A percentile compares a stretch with the other conserved stretches of the same genome.
Conservation (phyloP, 2,329 filamentous ascomycete species). For the Arthrobotrys iridis region DNA sequence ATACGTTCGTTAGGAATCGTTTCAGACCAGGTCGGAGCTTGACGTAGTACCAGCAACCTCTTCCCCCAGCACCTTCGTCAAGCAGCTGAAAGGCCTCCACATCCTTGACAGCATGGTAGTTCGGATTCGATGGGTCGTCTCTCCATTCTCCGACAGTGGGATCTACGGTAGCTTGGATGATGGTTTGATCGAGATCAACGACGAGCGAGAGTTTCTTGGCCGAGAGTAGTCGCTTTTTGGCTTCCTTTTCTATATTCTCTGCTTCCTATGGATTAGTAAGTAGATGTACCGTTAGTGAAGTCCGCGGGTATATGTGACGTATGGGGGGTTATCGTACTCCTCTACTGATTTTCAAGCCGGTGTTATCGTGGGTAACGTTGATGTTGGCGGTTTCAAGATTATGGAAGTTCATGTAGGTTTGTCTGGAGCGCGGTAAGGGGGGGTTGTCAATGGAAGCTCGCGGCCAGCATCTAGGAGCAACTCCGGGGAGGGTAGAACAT, state of each 20-base stretch:
- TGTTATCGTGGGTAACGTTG: conserved; percentile 94
- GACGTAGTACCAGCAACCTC: conserved; percentile 95
- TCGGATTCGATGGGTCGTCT: conserved; percentile 84
- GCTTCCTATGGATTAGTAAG: conserved; percentile 69
- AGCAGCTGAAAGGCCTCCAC: conserved; percentile 87
- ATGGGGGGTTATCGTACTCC: conserved; percentile 60
- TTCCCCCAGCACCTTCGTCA: conserved; percentile 80
- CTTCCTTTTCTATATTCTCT: conserved; percentile 81
- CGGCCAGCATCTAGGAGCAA: neutral
- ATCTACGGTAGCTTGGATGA: conserved; percentile 97
- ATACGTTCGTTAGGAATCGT: conserved; percentile 80
- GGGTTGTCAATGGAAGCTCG: conserved; percentile 1
- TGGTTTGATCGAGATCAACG: conserved; percentile 96
- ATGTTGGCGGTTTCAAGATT: conserved; percentile 89
- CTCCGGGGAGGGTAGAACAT: conserved; percentile 58
- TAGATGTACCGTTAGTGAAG: neutral
- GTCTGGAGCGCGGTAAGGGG: conserved; percentile 60
- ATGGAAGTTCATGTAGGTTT: conserved; percentile 82
- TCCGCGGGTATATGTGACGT: neutral
- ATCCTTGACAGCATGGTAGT: conserved; percentile 88
- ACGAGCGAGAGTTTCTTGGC: conserved; percentile 89
- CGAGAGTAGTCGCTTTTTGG: conserved; percentile 81
- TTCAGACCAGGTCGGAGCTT: conserved; percentile 90
- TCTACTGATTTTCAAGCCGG: conserved; percentile 82
- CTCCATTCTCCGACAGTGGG: conserved; percentile 97